Base-by-base conservation (phyloP, 1,139 yeast species). In the Pichia sp. region DNA sequence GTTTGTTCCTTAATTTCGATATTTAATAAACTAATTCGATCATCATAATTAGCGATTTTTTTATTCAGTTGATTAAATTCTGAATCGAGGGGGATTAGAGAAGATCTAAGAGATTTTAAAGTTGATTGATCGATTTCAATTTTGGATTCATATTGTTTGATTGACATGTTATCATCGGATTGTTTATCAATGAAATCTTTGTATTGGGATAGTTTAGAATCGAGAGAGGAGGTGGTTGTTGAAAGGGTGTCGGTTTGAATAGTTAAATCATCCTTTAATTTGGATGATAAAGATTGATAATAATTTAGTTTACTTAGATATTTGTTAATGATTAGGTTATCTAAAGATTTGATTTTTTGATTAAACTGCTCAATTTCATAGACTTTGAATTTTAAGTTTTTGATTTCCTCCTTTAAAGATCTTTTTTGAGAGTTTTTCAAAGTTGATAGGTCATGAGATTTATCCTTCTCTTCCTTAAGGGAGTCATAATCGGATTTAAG, bases 371-470 rank as follows among this genome's bases (percentile, higher is more conserved):
- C 86, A 49, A 87, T 88, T 65, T 88, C 95, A 9, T 72, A 73
- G 61, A 84, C 75, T 65, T 90, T 96, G 55, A 82, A 91, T 59
- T 81, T 82, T 62, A 88, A 88, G 58, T 87, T 91, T 63, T 80
- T 86, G 48, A 89, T 77, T 64, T 91, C 97, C 31, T 85, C 80
- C 61, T 80, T 84, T 49, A 87, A 74, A 44, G 86, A 80, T 63
- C 95, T 79, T 68, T 85, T 85, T 59, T 84, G 79, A 44, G 89
- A 80, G 59, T 87, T 82, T 7, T 86, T 80, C 18, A 81, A 74
- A 27, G 84, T 78, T 0, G 93, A 76, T 11, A 76, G 73, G 55
- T 84, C 87, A 52, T 80, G 85, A 0, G 93, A 84, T 46, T 72
- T 73, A 50, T 86, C 95, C 58, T 77, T 78, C 60, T 83, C 82